These are phyloP conservation scores for Cryptosporidium muris DNA, from an alignment of 169 alveolate species.

Conservation along the genomic window DNA sequence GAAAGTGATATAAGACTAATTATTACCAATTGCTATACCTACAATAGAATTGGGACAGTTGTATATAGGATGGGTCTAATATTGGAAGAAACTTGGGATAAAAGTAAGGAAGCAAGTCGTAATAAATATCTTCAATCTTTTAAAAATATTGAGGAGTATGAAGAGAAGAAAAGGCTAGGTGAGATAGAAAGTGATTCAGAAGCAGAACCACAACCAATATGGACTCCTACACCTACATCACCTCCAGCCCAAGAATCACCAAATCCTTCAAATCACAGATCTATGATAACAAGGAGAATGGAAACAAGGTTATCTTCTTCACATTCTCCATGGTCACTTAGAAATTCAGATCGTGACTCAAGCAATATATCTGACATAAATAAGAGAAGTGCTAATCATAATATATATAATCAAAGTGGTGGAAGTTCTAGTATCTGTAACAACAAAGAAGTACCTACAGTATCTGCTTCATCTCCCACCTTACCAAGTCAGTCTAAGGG, in stretches of 20 bases:
- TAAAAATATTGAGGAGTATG: conserved; percentile 45
- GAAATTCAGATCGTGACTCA: conserved; percentile 20
- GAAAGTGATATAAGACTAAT: conserved; percentile 87
- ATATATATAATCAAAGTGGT: conserved; percentile 1
- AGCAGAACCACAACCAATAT: conserved; percentile 45
- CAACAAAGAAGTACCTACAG: background rate
- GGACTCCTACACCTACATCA: conserved; percentile 55
- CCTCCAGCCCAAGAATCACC: conserved; percentile 66
- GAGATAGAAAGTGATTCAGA: conserved; percentile 63
- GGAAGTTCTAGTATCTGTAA: conserved; percentile 5
- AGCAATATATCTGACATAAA: background rate
- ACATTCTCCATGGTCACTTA: conserved; percentile 32
- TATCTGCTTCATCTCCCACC: background rate
- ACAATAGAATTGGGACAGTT: conserved; percentile 80
- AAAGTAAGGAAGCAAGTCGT: conserved; percentile 46
- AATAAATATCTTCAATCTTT: conserved; percentile 49
- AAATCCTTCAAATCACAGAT: conserved; percentile 56
- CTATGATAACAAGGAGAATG: conserved; percentile 68
- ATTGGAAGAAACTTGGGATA: conserved; percentile 68
- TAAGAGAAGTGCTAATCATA: conserved; percentile 18
- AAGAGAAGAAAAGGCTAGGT: conserved; percentile 53
- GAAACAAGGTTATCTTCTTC: conserved; percentile 52
- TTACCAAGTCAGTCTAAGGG: conserved; percentile 36
- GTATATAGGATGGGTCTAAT: conserved; percentile 66
- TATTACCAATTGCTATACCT: conserved; percentile 86